Evolutionary conservation across 2,329 filamentous ascomycete genomes (phyloP).

Genomic region (Cercospora nicotianae): DNA sequence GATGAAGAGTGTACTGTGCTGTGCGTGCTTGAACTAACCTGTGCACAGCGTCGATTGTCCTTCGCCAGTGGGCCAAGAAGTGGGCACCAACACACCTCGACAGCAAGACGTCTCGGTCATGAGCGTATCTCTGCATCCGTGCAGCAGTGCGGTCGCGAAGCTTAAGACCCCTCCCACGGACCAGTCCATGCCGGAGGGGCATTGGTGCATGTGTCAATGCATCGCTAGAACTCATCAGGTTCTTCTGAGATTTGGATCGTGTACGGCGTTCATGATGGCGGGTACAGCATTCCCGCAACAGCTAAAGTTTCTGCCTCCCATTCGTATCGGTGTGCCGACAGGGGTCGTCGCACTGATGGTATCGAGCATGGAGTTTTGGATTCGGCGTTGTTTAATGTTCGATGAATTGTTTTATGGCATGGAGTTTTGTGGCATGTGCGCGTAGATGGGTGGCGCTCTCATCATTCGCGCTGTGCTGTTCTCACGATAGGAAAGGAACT

Average conservation of each 20-base stretch:
- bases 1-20: not conserved
- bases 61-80: slow-evolving; percentile 84
- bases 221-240: slow-evolving; percentile 21
- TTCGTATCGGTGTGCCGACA: slow-evolving; percentile 16
- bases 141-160: slow-evolving; percentile 10
- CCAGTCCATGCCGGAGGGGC: slow-evolving; percentile 11
- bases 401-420: slow-evolving; percentile 13
- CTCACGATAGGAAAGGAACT: slow-evolving; percentile 10
- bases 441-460: slow-evolving; percentile 1
- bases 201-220: slow-evolving; percentile 16
- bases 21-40: slow-evolving; percentile 31
- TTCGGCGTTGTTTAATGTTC: slow-evolving; percentile 16
- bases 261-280: slow-evolving; percentile 24
- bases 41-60: slow-evolving; percentile 76
- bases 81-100: slow-evolving; percentile 40
- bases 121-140: slow-evolving; percentile 9
- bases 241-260: slow-evolving; percentile 17
- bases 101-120: slow-evolving; percentile 38
- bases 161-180: slow-evolving; percentile 13
- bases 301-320: slow-evolving; percentile 14
- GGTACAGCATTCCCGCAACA: slow-evolving; percentile 15
- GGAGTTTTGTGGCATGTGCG: slow-evolving; percentile 14
- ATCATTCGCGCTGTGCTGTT: slow-evolving; percentile 9
- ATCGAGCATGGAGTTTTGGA: slow-evolving; percentile 16
- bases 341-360: slow-evolving; percentile 12